A percentile compares a stretch with the other conserved stretches of the same genome.
Evolutionary conservation across 352 stramenopile genomes (phyloP).

Genomic region (Pythium periplocum): DNA sequence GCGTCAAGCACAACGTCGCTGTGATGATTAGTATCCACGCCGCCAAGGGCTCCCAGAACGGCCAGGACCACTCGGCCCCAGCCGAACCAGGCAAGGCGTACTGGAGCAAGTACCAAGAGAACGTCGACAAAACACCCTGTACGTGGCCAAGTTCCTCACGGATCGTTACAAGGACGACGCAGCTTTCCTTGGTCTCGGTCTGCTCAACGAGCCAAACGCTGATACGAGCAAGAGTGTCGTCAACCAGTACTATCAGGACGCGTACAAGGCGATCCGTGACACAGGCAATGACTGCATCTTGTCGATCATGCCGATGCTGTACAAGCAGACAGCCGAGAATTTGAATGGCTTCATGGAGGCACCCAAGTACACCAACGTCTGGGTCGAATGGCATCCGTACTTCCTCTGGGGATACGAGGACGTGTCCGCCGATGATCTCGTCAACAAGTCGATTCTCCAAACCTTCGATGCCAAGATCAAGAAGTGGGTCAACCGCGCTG

Average conservation of each 20-base stretch:
- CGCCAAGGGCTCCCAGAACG: constrained; percentile 69
- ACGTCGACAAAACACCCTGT: constrained; percentile 65
- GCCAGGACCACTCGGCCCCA: constrained; percentile 60
- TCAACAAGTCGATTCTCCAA: constrained; percentile 17
- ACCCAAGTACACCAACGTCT: constrained; percentile 42
- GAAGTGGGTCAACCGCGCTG: constrained; percentile 5
- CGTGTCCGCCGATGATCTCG: constrained; percentile 10
- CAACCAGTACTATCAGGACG: constrained; percentile 44
- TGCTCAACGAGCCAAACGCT: constrained; percentile 72
- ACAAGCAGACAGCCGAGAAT: constrained; percentile 28
- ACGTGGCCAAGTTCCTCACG: constrained; percentile 40
- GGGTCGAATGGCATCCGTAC: constrained; percentile 55
- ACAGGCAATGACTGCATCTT: constrained; percentile 46
- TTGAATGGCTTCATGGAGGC: constrained; percentile 27
- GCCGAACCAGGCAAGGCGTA: constrained; percentile 21
- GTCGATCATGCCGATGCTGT: constrained; percentile 33
- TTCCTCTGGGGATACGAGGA: constrained; percentile 43
- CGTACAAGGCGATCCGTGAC: constrained; percentile 46
- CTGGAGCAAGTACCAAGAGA: constrained; percentile 40
- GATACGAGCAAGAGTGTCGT: constrained; percentile 33
- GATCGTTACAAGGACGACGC: constrained; percentile 32
- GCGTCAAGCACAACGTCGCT: constrained; percentile 51
- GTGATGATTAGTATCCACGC: constrained; percentile 82
- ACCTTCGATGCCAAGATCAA: constrained; percentile 17
- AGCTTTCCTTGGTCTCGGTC: constrained; percentile 58